phyloP scores from a whole-genome alignment of 371 early-diverging fungal genomes.

The Mortierella sp. region DNA sequence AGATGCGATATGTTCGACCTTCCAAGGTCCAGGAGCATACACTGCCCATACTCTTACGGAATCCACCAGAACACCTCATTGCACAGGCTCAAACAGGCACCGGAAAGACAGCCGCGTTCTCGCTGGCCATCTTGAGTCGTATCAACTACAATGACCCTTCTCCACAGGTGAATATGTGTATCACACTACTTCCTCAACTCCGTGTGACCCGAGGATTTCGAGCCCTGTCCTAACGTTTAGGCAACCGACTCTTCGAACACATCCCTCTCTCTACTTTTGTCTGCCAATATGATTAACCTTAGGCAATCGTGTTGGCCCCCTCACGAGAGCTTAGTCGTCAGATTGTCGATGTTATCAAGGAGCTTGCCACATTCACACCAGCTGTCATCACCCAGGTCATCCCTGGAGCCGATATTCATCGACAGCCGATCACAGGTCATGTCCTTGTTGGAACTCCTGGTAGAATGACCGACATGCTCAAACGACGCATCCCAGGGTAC shows the following conservation, averaged over 20 bases:
- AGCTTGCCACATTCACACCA: conserved; percentile 86
- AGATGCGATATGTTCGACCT: conserved; percentile 88
- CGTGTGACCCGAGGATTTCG: conserved; percentile 54
- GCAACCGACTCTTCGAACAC: neutral
- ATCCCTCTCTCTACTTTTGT: conserved; percentile 45
- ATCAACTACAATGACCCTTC: conserved; percentile 60
- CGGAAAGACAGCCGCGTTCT: conserved; percentile 97
- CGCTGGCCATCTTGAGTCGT: conserved; percentile 81
- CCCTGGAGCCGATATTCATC: conserved; percentile 63
- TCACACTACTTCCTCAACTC: neutral
- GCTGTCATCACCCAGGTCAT: conserved; percentile 73
- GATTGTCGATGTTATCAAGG: conserved; percentile 88
- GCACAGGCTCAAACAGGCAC: conserved; percentile 78
- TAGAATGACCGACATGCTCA: conserved; percentile 70
- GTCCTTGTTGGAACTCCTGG: conserved; percentile 91
- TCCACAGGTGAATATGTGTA: conserved; percentile 19
- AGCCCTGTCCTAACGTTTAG: too few relatives aligned
- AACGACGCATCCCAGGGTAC: conserved; percentile 6
- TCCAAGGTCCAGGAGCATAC: conserved; percentile 96
- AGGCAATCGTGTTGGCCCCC: conserved; percentile 94
- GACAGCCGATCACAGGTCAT: conserved; percentile 60
- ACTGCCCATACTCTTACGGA: conserved; percentile 83
- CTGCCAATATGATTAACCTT: neutral
- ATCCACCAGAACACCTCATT: conserved; percentile 71
- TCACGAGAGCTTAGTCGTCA: conserved; percentile 97